phyloP scores from a whole-genome alignment of 1,139 yeast species.

The Diutina siamensis region DNA sequence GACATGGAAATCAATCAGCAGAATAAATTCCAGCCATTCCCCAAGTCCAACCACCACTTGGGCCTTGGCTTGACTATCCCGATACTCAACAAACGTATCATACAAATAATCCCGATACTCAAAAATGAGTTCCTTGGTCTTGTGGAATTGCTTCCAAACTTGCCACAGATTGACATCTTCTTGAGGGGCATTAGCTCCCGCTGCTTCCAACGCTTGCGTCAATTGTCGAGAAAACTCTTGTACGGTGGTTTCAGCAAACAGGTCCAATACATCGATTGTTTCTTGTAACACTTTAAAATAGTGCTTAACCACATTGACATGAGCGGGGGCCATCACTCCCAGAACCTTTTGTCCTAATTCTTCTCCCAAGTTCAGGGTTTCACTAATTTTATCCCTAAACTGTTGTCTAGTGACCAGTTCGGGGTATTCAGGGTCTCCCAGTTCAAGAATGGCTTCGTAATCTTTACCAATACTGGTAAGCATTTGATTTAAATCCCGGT shows the following conservation, averaged over 20 bases:
- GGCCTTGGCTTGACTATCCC: conserved; percentile 12
- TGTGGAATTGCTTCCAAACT: conserved; percentile 58
- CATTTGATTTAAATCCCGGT: conserved; percentile 32
- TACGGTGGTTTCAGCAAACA: conserved; percentile 57
- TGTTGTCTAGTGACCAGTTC: conserved; percentile 40
- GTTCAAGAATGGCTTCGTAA: conserved; percentile 28
- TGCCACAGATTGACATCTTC: conserved; percentile 37
- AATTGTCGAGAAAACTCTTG: conserved; percentile 38
- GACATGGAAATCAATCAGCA: conserved; percentile 50
- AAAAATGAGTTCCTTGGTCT: conserved; percentile 42
- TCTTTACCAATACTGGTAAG: conserved; percentile 41
- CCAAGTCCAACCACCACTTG: conserved; percentile 27
- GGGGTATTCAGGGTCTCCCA: conserved; percentile 17
- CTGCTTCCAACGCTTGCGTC: conserved; percentile 18
- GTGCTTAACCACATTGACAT: conserved; percentile 19
- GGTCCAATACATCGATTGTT: conserved; percentile 55
- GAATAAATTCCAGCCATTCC: conserved; percentile 39
- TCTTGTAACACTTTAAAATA: conserved; percentile 39
- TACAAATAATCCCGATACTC: conserved; percentile 47
- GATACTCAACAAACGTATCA: conserved; percentile 30
- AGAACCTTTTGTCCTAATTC: conserved; percentile 22
- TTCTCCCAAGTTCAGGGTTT: conserved; percentile 25
- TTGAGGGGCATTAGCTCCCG: conserved; percentile 13
- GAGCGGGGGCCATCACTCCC: conserved; percentile 22
- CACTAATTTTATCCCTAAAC: conserved; percentile 40